Percentiles rank a stretch among this genome's conserved stretches.
Conservation (phyloP, 2,329 filamentous ascomycete species). For the Juglanconis sp. region DNA sequence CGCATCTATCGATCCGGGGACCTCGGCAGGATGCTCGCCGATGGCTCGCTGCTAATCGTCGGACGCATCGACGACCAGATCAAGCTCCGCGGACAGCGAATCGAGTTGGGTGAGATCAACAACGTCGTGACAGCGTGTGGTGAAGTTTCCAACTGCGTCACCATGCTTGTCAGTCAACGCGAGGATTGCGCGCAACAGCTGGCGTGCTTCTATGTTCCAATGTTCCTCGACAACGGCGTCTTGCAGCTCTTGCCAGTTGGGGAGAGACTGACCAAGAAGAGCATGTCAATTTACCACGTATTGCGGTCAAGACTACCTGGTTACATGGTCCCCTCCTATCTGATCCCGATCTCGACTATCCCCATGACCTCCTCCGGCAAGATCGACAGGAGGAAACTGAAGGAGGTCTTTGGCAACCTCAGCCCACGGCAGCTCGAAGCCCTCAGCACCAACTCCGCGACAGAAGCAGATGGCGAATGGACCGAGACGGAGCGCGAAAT, state of each 20-base stretch:
- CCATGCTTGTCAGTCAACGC: slow-evolving; percentile 51
- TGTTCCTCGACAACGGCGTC: slow-evolving; percentile 11
- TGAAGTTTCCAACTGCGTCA: slow-evolving; percentile 59
- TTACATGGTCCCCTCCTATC: slow-evolving; percentile 77
- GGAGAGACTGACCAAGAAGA: slow-evolving; percentile 25
- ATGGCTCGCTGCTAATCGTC: slow-evolving; percentile 70
- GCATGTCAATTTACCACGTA: slow-evolving; percentile 48
- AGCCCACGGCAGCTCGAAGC: slow-evolving; percentile 38
- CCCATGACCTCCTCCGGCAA: slow-evolving; percentile 76
- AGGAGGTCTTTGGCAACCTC: slow-evolving; percentile 44
- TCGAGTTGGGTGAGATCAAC: slow-evolving; percentile 77
- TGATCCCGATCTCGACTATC: slow-evolving; percentile 67
- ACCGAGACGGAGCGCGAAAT: slow-evolving; percentile 55
- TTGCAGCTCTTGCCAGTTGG: slow-evolving; percentile 39
- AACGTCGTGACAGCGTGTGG: slow-evolving; percentile 52
- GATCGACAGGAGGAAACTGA: slow-evolving; percentile 58
- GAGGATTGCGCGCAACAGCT: slow-evolving; percentile 45
- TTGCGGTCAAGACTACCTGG: slow-evolving; percentile 57
- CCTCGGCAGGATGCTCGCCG: slow-evolving; percentile 71
- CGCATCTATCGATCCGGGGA: slow-evolving; percentile 81
- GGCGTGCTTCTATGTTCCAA: slow-evolving; percentile 66
- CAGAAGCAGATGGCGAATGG: slow-evolving; percentile 40
- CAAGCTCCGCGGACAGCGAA: slow-evolving; percentile 75
- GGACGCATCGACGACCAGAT: slow-evolving; percentile 77
- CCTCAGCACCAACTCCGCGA: slow-evolving; percentile 20